A percentile compares a stretch with the other conserved stretches of the same genome.
These are phyloP conservation scores for Cystobasidium pallidum DNA, from an alignment of 1,284 basidiomycete genomes.

Conservation along the genomic window DNA sequence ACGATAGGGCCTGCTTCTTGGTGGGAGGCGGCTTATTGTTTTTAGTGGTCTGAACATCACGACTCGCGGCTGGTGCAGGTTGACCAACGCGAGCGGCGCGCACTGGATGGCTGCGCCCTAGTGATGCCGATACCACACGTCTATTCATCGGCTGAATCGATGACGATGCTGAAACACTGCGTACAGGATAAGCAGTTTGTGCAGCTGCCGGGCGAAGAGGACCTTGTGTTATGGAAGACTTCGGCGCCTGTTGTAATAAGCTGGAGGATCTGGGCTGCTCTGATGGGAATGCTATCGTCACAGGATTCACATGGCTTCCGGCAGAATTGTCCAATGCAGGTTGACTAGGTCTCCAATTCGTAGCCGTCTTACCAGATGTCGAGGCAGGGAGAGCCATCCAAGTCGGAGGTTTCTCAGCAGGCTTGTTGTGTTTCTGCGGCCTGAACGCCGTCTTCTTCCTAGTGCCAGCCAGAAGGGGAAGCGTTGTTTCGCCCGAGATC, in stretches of 20 bases:
- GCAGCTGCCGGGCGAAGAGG: not conserved
- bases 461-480: not conserved
- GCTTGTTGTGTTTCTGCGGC: slow-evolving; percentile 9
- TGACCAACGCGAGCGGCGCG: not conserved
- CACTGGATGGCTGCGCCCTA: not conserved
- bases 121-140: not conserved
- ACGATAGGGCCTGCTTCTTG: slow-evolving; percentile 31
- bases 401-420: not conserved
- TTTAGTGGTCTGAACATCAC: not conserved
- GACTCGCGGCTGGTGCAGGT: not conserved
- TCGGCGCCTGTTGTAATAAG: not conserved
- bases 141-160: not conserved
- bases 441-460: slow-evolving; percentile 16
- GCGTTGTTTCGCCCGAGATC: not conserved
- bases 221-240: not conserved
- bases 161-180: not conserved
- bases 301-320: not conserved
- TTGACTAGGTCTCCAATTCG: not conserved
- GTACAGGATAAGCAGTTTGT: not conserved
- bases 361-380: not conserved
- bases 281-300: not conserved
- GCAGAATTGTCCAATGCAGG: not conserved
- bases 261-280: not conserved
- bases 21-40: slow-evolving; percentile 2
- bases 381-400: not conserved